A percentile compares a stretch with the other conserved stretches of the same genome.
phyloP scores from a whole-genome alignment of 345 rosid species.

The Eucalyptus sp. region DNA sequence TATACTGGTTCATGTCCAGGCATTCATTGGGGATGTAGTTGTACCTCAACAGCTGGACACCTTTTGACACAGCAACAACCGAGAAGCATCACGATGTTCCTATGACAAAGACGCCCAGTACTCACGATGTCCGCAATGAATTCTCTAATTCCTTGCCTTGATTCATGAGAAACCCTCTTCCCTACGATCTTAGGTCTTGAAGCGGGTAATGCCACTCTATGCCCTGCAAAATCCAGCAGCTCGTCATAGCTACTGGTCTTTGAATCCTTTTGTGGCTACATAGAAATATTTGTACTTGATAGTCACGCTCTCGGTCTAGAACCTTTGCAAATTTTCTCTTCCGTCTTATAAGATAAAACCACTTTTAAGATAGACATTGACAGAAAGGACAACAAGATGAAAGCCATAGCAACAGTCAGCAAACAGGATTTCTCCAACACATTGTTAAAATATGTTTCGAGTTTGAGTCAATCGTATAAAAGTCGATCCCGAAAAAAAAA shows the following conservation, averaged over 20 bases:
- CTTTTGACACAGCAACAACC: constrained; percentile 33
- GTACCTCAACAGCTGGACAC: constrained; percentile 18
- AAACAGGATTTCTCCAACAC: not conserved
- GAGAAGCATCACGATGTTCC: constrained; percentile 30
- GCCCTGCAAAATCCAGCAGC: constrained; percentile 41
- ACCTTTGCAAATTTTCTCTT: too few species aligned
- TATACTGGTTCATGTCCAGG: constrained; percentile 27
- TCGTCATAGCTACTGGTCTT: constrained; percentile 12
- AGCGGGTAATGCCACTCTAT: too few species aligned
- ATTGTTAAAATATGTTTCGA: too few species aligned
- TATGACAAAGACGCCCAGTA: constrained; percentile 30
- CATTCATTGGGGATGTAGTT: constrained; percentile 45
- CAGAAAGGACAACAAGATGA: too few species aligned
- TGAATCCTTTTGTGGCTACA: too few species aligned
- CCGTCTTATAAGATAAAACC: too few species aligned
- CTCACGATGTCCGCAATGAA: constrained; percentile 30
- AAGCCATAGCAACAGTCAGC: constrained; percentile 11
- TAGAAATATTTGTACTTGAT: too few species aligned
- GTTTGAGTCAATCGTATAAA: too few species aligned
- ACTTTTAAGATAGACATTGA: too few species aligned
- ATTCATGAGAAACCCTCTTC: not conserved
- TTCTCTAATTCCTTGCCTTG: constrained; percentile 52
- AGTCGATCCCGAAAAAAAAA: too few species aligned
- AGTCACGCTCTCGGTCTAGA: too few species aligned
- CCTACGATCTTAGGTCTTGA: too few species aligned